Base-by-base conservation (phyloP, 139 green algal species). In the Micractinium sp. region DNA sequence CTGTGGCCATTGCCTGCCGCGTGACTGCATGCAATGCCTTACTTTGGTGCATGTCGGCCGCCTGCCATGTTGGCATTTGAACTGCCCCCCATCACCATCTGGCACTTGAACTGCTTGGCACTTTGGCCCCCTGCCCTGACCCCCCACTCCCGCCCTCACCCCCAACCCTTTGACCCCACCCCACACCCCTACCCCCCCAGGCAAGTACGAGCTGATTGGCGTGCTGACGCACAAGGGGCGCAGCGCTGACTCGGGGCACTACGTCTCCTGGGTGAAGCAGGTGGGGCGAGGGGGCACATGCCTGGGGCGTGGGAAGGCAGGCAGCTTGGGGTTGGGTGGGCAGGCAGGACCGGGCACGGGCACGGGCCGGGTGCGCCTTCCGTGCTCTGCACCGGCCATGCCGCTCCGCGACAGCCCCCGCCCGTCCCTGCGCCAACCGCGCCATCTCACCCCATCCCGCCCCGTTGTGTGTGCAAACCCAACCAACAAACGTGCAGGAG, bases 141-240 rank as follows among this genome's bases (percentile, higher is more conserved):
- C 38, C 38, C 31, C 61, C 76, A 39, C 63, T 84, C 63, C 66
- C 56, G 47, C 71, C 71, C 31, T 9, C 71, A 13, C 71, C 1
- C 71, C 75, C 75, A 20, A 0, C 77, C 12, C 12, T 25, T 29
- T 67, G 5, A 3, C 47, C 79, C 19, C 7, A 41, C 47, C 79
- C 41, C 63, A 16, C 63, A 29, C 29, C 15, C 47, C 13, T 63
- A 4, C 63, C 12, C 18, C n/a, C 80, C 95, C 97, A 94, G 97
- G 97, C 36, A 91, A 94, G 73, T 99, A 99, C 93, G 95, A 99
- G 81, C 93, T 99, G 60, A 84, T 93, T 20, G 96, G 94, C 0
- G 94, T 99, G 78, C 93, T 99, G 31, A 99, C 98, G 22, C 98
- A 99, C 95, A 99, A 99, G 93, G 98, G 98, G 7, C 95, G 98